Percentiles rank a stretch among this genome's conserved stretches.
phyloP scores from a whole-genome alignment of 495 filamentous ascomycete genomes.

The Acidomyces sp. region DNA sequence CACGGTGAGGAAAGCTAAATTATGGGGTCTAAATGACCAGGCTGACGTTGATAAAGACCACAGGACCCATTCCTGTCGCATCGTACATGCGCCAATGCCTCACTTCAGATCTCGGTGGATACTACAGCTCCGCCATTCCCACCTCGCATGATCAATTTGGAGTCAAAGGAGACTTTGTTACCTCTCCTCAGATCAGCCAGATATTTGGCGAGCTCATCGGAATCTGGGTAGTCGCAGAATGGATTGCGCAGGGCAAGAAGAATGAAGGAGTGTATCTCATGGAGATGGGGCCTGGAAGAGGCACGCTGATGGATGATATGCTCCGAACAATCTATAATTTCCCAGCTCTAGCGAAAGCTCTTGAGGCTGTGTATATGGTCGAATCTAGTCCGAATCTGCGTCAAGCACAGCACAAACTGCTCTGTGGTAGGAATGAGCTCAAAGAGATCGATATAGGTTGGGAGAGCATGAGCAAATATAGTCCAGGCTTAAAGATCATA shows the following conservation, averaged over 20 bases:
- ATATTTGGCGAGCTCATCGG: conserved; percentile 90
- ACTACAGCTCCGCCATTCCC: conserved; percentile 65
- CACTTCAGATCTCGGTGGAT: conserved; percentile 78
- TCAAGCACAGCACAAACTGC: conserved; percentile 59
- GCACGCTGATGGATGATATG: conserved; percentile 96
- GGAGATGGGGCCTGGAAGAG: conserved; percentile 86
- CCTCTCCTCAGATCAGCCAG: conserved; percentile 93
- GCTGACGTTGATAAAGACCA: conserved; percentile 37
- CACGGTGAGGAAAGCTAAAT: conserved; percentile 37
- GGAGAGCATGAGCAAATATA: conserved; percentile 63
- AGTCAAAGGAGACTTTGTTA: conserved; percentile 83
- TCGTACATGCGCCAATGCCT: conserved; percentile 98
- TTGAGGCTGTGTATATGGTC: conserved; percentile 79
- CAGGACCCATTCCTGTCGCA: conserved; percentile 82
- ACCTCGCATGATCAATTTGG: conserved; percentile 69
- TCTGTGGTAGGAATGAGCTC: conserved; percentile 65
- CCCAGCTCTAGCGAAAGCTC: conserved; percentile 56
- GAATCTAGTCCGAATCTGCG: conserved; percentile 72
- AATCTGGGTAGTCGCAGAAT: conserved; percentile 89
- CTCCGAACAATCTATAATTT: conserved; percentile 79
- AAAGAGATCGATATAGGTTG: conserved; percentile 62
- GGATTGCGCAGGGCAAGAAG: conserved; percentile 74
- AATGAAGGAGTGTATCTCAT: conserved; percentile 67
- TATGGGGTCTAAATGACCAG: not conserved
- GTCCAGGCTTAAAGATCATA: conserved; percentile 48